Evolutionary conservation across 495 filamentous ascomycete genomes (phyloP).

Genomic region (Emericellopsis terricola): DNA sequence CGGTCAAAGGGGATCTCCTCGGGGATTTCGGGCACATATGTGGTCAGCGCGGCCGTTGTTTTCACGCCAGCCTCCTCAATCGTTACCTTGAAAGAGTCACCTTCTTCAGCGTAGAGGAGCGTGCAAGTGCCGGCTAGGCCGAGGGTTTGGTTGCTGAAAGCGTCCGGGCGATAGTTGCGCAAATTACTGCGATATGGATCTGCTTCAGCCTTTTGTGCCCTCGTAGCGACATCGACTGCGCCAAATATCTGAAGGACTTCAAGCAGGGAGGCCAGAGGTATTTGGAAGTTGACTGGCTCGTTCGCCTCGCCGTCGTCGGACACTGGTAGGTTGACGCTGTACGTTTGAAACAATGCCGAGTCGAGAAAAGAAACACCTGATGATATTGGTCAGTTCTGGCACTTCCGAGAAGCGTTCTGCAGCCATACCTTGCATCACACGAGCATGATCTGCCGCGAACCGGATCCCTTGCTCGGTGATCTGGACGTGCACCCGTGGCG

Average conservation of each 20-base stretch:
- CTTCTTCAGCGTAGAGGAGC: slow-evolving; percentile 52
- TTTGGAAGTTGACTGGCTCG: slow-evolving; percentile 44
- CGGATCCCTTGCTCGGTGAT: slow-evolving; percentile 68
- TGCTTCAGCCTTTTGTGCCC: slow-evolving; percentile 31
- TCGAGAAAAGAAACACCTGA: slow-evolving; percentile 66
- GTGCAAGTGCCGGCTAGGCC: slow-evolving; percentile 70
- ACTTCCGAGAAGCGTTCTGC: not conserved
- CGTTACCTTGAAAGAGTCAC: slow-evolving; percentile 60
- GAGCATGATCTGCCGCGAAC: slow-evolving; percentile 70
- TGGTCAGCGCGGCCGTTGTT: slow-evolving; percentile 83
- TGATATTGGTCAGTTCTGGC: slow-evolving; percentile 1
- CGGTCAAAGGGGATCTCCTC: slow-evolving; percentile 72
- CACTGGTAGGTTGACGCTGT: slow-evolving; percentile 31
- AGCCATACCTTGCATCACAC: slow-evolving; percentile 59
- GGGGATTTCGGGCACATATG: slow-evolving; percentile 53
- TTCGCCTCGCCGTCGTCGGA: slow-evolving; percentile 19
- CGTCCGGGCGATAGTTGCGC: slow-evolving; percentile 37
- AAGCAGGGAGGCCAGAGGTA: slow-evolving; percentile 71
- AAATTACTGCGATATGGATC: slow-evolving; percentile 34
- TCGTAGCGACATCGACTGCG: slow-evolving; percentile 43
- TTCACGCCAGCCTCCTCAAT: slow-evolving; percentile 72
- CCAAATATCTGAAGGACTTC: slow-evolving; percentile 93
- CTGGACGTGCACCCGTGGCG: slow-evolving; percentile 63
- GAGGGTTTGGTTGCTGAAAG: slow-evolving; percentile 58
- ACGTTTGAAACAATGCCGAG: slow-evolving; percentile 72